Conservation (phyloP, 345 rosid species). For the Acer saccharum region DNA sequence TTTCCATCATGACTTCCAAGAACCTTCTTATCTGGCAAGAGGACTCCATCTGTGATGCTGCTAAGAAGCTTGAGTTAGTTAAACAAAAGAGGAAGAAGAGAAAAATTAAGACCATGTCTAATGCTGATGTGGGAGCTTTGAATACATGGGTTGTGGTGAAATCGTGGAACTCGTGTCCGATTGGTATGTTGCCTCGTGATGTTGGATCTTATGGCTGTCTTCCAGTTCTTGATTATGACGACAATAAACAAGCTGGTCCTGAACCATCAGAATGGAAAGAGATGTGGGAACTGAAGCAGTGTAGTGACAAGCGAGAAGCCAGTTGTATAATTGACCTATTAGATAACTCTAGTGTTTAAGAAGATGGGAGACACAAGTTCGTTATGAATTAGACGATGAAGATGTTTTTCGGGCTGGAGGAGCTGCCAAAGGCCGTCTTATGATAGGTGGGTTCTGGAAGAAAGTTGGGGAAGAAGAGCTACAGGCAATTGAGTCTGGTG, state of each 20-base stretch:
- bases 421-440: too few relatives aligned
- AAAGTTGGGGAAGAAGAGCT: conserved; percentile 47
- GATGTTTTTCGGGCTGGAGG: conserved; percentile 20
- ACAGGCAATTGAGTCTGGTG: conserved; percentile 27
- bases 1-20: conserved; percentile 21
- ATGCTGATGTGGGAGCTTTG: conserved; percentile 24
- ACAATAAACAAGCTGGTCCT: conserved; percentile 6
- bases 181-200: conserved; percentile 72
- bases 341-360: conserved; percentile 23
- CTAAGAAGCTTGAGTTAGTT: conserved; percentile 56
- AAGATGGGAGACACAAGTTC: conserved; percentile 30
- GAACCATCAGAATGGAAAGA: conserved; percentile 28
- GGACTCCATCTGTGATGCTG: conserved; percentile 47
- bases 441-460: conserved; percentile 62
- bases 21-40: conserved; percentile 45
- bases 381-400: conserved; percentile 14
- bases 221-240: conserved; percentile 51
- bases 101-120: conserved; percentile 27
- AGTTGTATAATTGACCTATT: conserved; percentile 8
- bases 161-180: conserved; percentile 85
- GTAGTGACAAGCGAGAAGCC: conserved; percentile 39
- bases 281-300: conserved; percentile 23
- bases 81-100: conserved; percentile 37
- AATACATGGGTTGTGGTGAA: conserved; percentile 60
- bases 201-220: conserved; percentile 65